Percentiles rank a stretch among this genome's conserved stretches.
These are phyloP conservation scores for Xylaria polymorpha DNA, from an alignment of 2,329 filamentous ascomycete species.

Conservation along the genomic window DNA sequence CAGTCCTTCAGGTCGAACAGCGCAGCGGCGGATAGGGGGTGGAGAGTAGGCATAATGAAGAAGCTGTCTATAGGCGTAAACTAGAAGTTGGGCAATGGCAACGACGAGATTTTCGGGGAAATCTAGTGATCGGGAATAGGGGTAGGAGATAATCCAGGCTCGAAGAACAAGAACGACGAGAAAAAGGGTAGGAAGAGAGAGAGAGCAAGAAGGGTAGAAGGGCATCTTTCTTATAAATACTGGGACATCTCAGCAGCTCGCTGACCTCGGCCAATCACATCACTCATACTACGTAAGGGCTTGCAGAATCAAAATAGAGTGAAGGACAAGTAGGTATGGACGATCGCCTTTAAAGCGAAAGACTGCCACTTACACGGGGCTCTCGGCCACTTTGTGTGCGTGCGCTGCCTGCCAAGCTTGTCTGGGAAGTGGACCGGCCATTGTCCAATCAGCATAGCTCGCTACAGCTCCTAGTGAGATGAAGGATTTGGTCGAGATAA, in stretches of 20 bases:
- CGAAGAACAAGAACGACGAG: not conserved
- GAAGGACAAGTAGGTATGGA: conserved; percentile 7
- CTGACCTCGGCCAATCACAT: conserved; percentile 23
- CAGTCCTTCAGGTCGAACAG: conserved; percentile 46
- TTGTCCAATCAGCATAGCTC: conserved; percentile 14
- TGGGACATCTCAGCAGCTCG: not conserved
- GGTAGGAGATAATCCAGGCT: not conserved
- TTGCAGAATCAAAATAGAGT: conserved; percentile 10
- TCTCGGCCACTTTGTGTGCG: conserved; percentile 20
- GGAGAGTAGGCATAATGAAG: conserved; percentile 41
- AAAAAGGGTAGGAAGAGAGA: conserved; percentile 24
- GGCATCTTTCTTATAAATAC: conserved; percentile 23
- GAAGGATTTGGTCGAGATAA: not conserved
- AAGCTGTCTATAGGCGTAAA: not conserved
- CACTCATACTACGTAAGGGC: not conserved
- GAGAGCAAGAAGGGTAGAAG: not conserved
- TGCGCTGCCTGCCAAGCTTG: conserved; percentile 19
- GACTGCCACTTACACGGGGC: conserved; percentile 29
- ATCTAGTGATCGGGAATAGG: not conserved
- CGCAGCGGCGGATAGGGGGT: conserved; percentile 47
- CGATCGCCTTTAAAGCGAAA: conserved; percentile 11
- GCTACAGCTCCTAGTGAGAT: not conserved
- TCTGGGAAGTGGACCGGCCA: conserved; percentile 18
- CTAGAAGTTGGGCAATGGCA: not conserved
- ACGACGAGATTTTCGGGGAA: not conserved